phyloP scores from a whole-genome alignment of 148 eudicot species.

The Cornus kousa region DNA sequence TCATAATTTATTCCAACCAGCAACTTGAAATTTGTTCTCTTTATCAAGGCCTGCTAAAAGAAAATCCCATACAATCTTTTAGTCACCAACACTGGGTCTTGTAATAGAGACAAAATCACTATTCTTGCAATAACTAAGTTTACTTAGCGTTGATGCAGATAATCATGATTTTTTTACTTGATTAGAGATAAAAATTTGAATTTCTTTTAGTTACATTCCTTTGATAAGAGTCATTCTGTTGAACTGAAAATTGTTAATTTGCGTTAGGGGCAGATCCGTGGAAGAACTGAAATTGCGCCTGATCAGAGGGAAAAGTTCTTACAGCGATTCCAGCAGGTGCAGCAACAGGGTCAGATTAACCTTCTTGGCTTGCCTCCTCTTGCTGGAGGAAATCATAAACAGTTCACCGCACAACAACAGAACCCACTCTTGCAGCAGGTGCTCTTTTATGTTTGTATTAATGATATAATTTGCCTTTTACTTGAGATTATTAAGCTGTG shows the following conservation, averaged over 20 bases:
- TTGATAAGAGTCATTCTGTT: slow-evolving; percentile 1
- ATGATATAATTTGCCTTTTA: background rate
- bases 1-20: no score
- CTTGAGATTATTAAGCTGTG: background rate
- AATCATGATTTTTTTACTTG: background rate
- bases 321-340: slow-evolving; percentile 81
- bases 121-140: no score
- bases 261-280: slow-evolving; percentile 72
- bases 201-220: background rate
- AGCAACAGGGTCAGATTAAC: slow-evolving; percentile 84
- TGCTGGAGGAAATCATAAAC: slow-evolving; percentile 72
- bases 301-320: slow-evolving; percentile 93
- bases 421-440: slow-evolving; percentile 90
- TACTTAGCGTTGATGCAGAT: background rate
- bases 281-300: slow-evolving; percentile 95
- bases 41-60: no score
- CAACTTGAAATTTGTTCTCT: no score
- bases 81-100: no score
- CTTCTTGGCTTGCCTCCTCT: slow-evolving; percentile 73
- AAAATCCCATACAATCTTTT: no score
- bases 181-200: background rate
- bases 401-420: slow-evolving; percentile 82
- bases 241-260: slow-evolving; percentile 3
- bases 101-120: no score
- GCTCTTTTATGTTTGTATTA: background rate